These are phyloP conservation scores for Neopestalotiopsis clavispora DNA, from an alignment of 2,329 filamentous ascomycete genomes.

Conservation along the genomic window DNA sequence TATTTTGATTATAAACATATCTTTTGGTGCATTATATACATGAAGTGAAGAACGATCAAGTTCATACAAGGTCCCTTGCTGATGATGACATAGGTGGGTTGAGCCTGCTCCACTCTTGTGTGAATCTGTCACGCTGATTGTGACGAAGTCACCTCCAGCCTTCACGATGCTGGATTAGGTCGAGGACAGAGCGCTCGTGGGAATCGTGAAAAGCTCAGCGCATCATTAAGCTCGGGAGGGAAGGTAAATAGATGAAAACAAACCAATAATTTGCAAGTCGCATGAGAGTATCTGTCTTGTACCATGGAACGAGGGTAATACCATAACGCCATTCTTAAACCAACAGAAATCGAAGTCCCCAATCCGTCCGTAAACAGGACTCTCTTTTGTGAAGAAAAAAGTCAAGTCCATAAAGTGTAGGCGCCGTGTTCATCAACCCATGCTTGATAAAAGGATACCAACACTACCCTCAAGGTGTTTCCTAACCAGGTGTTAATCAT, in stretches of 20 bases:
- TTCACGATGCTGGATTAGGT: background rate
- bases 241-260: background rate
- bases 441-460: constrained; percentile 9
- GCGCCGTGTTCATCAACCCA: constrained; percentile 1
- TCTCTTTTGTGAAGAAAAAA: background rate
- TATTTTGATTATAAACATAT: background rate
- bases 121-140: background rate
- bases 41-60: background rate
- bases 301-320: constrained; percentile 13
- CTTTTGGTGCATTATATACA: background rate
- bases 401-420: constrained; percentile 9
- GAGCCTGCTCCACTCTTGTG: background rate
- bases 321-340: constrained; percentile 16
- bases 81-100: background rate
- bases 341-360: background rate
- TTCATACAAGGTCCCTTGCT: constrained; percentile 1
- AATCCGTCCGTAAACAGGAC: background rate
- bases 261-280: constrained; percentile 2
- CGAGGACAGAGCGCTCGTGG: background rate
- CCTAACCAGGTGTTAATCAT: constrained; percentile 34
- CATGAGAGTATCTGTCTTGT: constrained; percentile 3
- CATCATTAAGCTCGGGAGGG: background rate
- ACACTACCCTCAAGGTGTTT: background rate
- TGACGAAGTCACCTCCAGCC: background rate
- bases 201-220: background rate